These are phyloP conservation scores for Pyrenochaeta sp. DNA, from an alignment of 2,329 filamentous ascomycete genomes.

Conservation along the genomic window DNA sequence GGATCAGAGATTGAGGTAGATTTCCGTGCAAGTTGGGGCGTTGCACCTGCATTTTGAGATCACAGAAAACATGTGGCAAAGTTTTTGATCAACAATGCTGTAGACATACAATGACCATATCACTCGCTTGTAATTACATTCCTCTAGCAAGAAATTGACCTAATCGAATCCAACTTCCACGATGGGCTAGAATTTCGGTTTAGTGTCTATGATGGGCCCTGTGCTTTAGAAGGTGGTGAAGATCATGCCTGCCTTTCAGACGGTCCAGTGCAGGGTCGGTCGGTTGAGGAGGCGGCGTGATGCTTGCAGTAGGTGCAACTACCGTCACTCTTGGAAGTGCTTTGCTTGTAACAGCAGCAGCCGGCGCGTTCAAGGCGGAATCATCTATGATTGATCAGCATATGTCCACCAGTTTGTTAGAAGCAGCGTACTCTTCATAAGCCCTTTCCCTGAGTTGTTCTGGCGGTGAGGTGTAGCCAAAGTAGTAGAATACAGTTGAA, in stretches of 20 bases:
- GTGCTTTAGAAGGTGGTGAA: not conserved
- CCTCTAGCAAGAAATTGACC: no score
- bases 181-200: no score
- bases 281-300: not conserved
- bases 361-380: not conserved
- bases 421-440: no score
- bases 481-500: not conserved
- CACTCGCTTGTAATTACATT: no score
- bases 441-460: not conserved
- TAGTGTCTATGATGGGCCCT: not conserved
- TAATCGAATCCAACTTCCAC: no score
- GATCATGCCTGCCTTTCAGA: not conserved
- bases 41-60: conserved; percentile 4
- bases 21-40: conserved; percentile 5
- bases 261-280: not conserved
- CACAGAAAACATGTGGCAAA: no score
- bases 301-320: not conserved
- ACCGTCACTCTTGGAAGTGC: not conserved
- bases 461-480: not conserved
- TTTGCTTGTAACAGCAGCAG: not conserved
- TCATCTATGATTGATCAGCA: not conserved
- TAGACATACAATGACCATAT: no score
- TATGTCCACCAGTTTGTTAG: not conserved
- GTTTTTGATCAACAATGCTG: no score
- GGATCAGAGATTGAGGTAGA: conserved; percentile 5